Conservation (phyloP, 345 rosid genomes). For the Hibiscus tridactylites region DNA sequence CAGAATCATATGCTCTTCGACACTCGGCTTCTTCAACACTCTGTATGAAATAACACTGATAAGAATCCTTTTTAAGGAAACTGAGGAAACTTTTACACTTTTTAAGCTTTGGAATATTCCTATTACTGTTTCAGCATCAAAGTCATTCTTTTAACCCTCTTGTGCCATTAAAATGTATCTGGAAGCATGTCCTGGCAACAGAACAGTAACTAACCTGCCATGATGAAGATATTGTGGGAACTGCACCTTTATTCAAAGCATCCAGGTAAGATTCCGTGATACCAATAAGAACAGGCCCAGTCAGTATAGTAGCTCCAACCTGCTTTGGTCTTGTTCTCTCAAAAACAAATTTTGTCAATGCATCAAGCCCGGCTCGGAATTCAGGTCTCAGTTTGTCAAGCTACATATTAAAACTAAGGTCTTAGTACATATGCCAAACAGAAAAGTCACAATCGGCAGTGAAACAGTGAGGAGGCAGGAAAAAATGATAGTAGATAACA, state of each 20-base stretch:
- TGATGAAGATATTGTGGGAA: constrained; percentile 92
- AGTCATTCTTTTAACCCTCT: neutral
- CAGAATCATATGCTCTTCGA: constrained; percentile 81
- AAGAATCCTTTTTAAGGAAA: neutral
- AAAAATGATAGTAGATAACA: neutral
- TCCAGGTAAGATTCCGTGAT: constrained; percentile 81
- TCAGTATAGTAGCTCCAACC: constrained; percentile 79
- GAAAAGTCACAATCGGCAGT: neutral
- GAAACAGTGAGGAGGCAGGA: neutral
- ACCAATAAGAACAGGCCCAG: constrained; percentile 90
- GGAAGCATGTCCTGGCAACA: neutral
- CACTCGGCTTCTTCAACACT: constrained; percentile 99
- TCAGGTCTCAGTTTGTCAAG: constrained; percentile 72
- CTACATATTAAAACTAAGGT: constrained; percentile 29
- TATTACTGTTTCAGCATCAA: neutral
- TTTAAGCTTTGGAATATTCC: neutral
- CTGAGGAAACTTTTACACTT: neutral
- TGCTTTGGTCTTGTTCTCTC: constrained; percentile 99
- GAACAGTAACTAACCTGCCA: constrained; percentile 74
- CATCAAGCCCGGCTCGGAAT: constrained; percentile 83
- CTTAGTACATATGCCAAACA: neutral
- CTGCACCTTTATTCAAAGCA: constrained; percentile 96
- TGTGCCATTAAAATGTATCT: neutral
- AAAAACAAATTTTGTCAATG: constrained; percentile 86
- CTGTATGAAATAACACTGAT: constrained; percentile 29